phyloP scores from a whole-genome alignment of 163 green algal genomes.

The Scenedesmus sp. region DNA sequence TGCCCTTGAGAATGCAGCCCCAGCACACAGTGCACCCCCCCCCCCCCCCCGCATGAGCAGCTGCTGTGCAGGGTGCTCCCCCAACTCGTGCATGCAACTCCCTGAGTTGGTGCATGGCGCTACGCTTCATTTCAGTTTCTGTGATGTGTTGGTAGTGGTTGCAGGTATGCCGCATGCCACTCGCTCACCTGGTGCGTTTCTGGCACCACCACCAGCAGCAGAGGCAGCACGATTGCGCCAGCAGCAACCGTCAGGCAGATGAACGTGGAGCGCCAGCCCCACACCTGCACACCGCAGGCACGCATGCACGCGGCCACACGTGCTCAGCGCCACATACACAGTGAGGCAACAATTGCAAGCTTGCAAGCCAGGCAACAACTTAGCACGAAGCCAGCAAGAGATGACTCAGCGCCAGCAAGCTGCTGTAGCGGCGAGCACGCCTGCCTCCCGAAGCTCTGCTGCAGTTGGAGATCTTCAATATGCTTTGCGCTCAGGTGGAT shows the following conservation, averaged over 20 bases:
- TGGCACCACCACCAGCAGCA: conserved; percentile 46
- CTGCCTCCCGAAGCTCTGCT: too few relatives aligned
- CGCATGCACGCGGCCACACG: background rate
- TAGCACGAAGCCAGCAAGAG: background rate
- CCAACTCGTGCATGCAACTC: background rate
- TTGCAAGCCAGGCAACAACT: background rate
- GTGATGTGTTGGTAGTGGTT: too few relatives aligned
- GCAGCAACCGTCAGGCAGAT: conserved; percentile 39
- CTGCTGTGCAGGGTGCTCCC: too few relatives aligned
- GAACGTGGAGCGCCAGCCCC: conserved; percentile 44
- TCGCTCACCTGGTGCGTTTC: conserved; percentile 18
- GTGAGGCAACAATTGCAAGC: background rate
- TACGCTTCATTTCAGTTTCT: too few relatives aligned
- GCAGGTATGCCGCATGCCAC: background rate
- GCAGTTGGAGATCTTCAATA: too few relatives aligned
- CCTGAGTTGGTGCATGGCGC: background rate
- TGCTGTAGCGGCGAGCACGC: too few relatives aligned
- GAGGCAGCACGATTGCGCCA: conserved; percentile 8
- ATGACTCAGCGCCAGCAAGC: background rate
- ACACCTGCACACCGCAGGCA: background rate
- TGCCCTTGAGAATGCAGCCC: too few relatives aligned
- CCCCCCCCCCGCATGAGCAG: too few relatives aligned
- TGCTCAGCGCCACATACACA: background rate
- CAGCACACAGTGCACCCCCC: too few relatives aligned
- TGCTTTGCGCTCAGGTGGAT: too few relatives aligned